Evolutionary conservation across 1,139 yeast species (phyloP), one percentile per base, ranked within the genome.

Genomic region (Dujonia santamariae): DNA sequence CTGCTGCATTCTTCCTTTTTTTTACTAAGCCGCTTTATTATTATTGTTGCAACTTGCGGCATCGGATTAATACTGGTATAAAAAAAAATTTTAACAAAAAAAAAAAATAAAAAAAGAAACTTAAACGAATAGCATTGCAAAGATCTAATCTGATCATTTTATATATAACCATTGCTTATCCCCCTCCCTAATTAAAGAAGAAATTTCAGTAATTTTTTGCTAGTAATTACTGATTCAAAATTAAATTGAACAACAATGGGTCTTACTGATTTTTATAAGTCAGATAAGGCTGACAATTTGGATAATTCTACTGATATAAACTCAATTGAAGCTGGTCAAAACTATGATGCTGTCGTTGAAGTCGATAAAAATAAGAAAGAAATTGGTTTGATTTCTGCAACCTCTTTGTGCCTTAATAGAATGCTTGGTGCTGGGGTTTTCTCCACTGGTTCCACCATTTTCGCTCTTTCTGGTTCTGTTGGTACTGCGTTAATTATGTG

Each of bases 341-440:
- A 56, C 36, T 51, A 50, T 7, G 51, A 53, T 25, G 58, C 52
- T 14, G 59, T 63, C 24, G 62, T 68, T 15, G 72, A 74, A 48
- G 41, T 73, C 28, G 82, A 76, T 47, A 61, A 66, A 44, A 78
- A 78, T 51, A 63, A 61, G 36, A 75, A 75, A 52, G 72, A 71
- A 38, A 69, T 83, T 35, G 90, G 92, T n/a, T 56, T 74, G 24
- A 39, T 75, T n/a, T 80, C 87, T 3, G 85, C 87, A 32, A 69
- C 80, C 19, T 80, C 80, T 50, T 63, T 85, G 36, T 80, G 84
- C 55, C 68, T 85, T 49, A 85, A 85, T 55, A 70, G 95, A 56
- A 85, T 85, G 80, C 71, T 86, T 46, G 96, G 96, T 44, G 85
- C 95, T 7, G 96, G 95, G 54, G 84, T 86, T 35, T 86, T 86